phyloP scores from a whole-genome alignment of 805 yeast species.

The Yarrowia yakushimensis region DNA sequence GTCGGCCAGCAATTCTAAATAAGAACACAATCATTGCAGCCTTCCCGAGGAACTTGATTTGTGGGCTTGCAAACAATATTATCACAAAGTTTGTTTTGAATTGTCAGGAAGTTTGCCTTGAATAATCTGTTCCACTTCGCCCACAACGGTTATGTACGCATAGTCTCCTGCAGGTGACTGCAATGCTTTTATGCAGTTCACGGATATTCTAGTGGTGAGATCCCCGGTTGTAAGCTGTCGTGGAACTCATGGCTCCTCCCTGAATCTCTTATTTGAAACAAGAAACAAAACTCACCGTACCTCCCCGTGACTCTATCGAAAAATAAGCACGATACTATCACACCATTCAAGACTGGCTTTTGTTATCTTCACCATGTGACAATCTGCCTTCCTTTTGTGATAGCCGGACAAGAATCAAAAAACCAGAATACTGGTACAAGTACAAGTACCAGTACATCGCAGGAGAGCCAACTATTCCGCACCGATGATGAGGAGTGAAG shows the following conservation, averaged over 20 bases:
- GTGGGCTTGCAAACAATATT: background rate
- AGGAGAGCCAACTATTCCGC: no score
- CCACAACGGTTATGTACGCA: background rate
- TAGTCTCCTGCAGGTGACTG: background rate
- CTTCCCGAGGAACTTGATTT: background rate
- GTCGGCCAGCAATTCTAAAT: background rate
- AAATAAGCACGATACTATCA: background rate
- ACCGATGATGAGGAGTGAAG: no score
- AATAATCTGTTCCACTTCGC: background rate
- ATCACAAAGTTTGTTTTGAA: no score
- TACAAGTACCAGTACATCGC: no score
- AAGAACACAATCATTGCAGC: background rate
- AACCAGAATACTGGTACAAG: no score
- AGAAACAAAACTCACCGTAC: no score
- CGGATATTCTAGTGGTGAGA: no score
- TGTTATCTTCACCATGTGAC: conserved; percentile 7
- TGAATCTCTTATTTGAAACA: background rate
- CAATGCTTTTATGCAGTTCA: no score
- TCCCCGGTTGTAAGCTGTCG: no score
- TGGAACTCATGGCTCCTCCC: background rate
- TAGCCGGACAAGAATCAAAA: no score
- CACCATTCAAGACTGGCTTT: background rate
- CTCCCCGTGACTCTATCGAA: no score
- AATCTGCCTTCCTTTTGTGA: background rate
- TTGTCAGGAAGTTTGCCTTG: background rate